Conservation (phyloP, 495 filamentous ascomycete species). For the Hyaloscypha finlandica region DNA sequence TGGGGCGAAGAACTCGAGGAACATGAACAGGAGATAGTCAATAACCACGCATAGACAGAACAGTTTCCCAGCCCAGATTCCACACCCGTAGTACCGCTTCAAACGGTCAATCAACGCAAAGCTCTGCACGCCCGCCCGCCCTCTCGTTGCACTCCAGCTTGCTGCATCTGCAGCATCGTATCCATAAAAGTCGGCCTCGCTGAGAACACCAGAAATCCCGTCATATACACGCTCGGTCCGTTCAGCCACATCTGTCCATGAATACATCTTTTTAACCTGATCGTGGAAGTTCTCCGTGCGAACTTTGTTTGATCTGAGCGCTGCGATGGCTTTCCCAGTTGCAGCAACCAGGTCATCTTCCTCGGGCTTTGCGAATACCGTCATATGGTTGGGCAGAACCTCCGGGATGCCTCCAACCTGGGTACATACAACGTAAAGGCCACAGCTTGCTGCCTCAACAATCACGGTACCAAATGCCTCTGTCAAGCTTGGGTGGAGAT, state of each 20-base stretch:
- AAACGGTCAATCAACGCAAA: conserved; percentile 92
- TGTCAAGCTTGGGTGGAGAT: conserved; percentile 90
- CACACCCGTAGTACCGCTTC: conserved; percentile 97
- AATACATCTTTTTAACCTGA: conserved; percentile 96
- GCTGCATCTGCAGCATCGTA: conserved; percentile 60
- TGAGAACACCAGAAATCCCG: conserved; percentile 81
- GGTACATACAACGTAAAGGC: conserved; percentile 94
- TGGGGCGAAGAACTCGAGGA: conserved; percentile 85
- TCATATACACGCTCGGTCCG: conserved; percentile 94
- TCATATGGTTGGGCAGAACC: conserved; percentile 92
- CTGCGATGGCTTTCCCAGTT: conserved; percentile 78
- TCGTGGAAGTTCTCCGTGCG: conserved; percentile 94
- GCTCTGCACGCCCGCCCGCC: conserved; percentile 72
- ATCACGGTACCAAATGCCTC: conserved; percentile 98
- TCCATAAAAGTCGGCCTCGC: conserved; percentile 85
- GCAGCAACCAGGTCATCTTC: conserved; percentile 87
- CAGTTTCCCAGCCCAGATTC: conserved; percentile 98
- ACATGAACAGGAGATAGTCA: conserved; percentile 85
- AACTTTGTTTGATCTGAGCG: conserved; percentile 78
- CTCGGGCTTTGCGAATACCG: conserved; percentile 87
- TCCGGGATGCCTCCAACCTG: conserved; percentile 96
- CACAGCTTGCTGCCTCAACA: conserved; percentile 94
- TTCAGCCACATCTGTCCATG: conserved; percentile 91
- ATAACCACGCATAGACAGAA: conserved; percentile 95
- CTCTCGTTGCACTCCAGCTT: conserved; percentile 67